Conservation (phyloP, 805 yeast species). For the Metschnikowia shivogae region DNA sequence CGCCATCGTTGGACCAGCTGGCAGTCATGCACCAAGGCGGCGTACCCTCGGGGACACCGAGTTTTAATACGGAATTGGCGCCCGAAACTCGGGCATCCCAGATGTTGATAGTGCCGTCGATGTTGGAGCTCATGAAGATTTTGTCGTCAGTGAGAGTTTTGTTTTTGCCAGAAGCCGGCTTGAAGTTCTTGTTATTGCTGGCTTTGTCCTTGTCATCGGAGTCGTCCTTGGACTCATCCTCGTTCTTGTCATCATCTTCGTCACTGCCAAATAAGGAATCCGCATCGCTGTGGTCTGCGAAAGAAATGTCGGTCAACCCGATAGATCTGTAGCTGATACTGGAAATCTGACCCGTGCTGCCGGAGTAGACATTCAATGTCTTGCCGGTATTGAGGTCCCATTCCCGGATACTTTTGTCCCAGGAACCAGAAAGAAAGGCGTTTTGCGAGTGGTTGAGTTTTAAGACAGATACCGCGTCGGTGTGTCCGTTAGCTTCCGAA, state of each 20-base stretch:
- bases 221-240: conserved; percentile 3
- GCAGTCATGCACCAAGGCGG: conserved; percentile 96
- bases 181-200: conserved; percentile 8
- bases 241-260: conserved; percentile 28
- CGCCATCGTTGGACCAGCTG: conserved; percentile 85
- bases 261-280: conserved; percentile 48
- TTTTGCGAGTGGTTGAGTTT: conserved; percentile 59
- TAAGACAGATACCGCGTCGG: conserved; percentile 69
- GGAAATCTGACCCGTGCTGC: conserved; percentile 75
- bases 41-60: conserved; percentile 55
- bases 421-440: conserved; percentile 72
- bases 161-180: conserved; percentile 13
- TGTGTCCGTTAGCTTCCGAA: conserved; percentile 45
- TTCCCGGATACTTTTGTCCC: conserved; percentile 77
- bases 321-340: conserved; percentile 66
- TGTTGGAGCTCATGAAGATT: conserved; percentile 71
- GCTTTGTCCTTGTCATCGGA: neutral
- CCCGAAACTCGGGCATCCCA: conserved; percentile 67
- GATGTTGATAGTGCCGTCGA: conserved; percentile 74
- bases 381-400: conserved; percentile 87
- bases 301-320: conserved; percentile 43
- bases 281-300: conserved; percentile 32
- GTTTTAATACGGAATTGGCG: conserved; percentile 39
- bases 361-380: conserved; percentile 43
- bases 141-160: conserved; percentile 35